phyloP scores from a whole-genome alignment of 1,139 yeast genomes.

The Saccharomyces hybrid region DNA sequence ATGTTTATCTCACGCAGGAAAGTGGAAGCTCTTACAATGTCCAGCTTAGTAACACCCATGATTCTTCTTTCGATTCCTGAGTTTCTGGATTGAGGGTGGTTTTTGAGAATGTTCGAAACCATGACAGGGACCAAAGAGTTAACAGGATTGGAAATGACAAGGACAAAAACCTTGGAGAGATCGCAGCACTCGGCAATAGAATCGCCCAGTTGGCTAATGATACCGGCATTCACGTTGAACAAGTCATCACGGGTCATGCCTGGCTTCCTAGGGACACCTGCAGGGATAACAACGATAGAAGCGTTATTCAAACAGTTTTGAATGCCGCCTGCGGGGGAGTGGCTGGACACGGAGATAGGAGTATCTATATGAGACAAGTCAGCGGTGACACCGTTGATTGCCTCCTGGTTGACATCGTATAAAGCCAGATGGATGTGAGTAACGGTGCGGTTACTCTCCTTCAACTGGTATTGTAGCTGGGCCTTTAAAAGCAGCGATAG shows the following conservation, averaged over 20 bases:
- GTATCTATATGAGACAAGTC: constrained; percentile 89
- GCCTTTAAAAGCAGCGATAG: constrained; percentile 71
- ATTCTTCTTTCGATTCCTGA: constrained; percentile 71
- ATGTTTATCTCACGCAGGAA: constrained; percentile 55
- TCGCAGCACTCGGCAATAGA: constrained; percentile 53
- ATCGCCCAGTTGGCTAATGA: constrained; percentile 74
- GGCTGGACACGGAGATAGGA: constrained; percentile 60
- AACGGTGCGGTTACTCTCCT: neutral
- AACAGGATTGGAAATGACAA: constrained; percentile 88
- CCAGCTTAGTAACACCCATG: constrained; percentile 90
- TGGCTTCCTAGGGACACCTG: constrained; percentile 96
- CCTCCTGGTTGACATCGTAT: constrained; percentile 55
- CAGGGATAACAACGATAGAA: constrained; percentile 81
- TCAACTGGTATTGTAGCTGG: constrained; percentile 31
- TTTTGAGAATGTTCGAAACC: constrained; percentile 49
- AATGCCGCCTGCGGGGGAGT: constrained; percentile 58
- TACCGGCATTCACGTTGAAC: constrained; percentile 87
- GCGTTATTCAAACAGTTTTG: constrained; percentile 57
- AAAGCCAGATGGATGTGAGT: constrained; percentile 41
- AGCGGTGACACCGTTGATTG: constrained; percentile 83
- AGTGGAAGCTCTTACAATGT: constrained; percentile 81
- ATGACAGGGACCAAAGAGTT: constrained; percentile 93
- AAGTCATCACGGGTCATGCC: constrained; percentile 97
- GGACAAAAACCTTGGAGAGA: constrained; percentile 38
- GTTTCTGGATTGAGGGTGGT: constrained; percentile 36